Conservation (phyloP, 2,329 filamentous ascomycete genomes). For the Trichophaea hybrida region DNA sequence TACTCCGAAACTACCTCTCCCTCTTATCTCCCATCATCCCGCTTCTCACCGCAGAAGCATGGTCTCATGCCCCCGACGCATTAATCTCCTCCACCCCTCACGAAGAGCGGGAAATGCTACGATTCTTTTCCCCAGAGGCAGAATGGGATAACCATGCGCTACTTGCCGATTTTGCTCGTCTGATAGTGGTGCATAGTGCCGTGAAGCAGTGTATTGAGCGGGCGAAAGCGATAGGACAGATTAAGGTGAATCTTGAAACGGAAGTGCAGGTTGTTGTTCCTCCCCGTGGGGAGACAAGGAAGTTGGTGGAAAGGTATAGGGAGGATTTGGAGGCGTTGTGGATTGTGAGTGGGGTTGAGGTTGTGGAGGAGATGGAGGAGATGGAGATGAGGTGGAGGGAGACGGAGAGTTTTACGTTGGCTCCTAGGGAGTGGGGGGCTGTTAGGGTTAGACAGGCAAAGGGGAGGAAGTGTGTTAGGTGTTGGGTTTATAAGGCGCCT, state of each 20-base stretch:
- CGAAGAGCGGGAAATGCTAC: slow-evolving; percentile 5
- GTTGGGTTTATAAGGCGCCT: slow-evolving; percentile 76
- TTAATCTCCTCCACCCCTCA: not conserved
- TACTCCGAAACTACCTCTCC: slow-evolving; percentile 33
- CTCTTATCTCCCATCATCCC: slow-evolving; percentile 25
- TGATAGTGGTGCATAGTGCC: slow-evolving; percentile 46
- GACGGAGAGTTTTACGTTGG: slow-evolving; percentile 25
- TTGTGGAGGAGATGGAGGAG: slow-evolving; percentile 40
- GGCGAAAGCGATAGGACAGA: slow-evolving; percentile 49
- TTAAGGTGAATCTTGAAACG: slow-evolving; percentile 46
- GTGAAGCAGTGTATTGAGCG: slow-evolving; percentile 64
- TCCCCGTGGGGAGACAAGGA: slow-evolving; percentile 28
- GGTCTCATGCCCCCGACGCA: slow-evolving; percentile 22
- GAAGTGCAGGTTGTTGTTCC: slow-evolving; percentile 46
- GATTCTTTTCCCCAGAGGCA: slow-evolving; percentile 9
- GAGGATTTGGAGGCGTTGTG: slow-evolving; percentile 50
- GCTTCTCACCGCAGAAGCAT: slow-evolving; percentile 25
- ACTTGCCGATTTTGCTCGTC: slow-evolving; percentile 20
- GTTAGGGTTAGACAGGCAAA: slow-evolving; percentile 31
- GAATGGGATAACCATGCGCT: slow-evolving; percentile 20
- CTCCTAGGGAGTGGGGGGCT: slow-evolving; percentile 27
- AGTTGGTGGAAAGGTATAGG: slow-evolving; percentile 32
- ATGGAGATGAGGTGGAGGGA: slow-evolving; percentile 22
- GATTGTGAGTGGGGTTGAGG: slow-evolving; percentile 50
- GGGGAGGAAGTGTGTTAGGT: slow-evolving; percentile 63